Base-by-base conservation (phyloP, 371 early-diverging fungal species). In the Basidiobolus meristosporus region DNA sequence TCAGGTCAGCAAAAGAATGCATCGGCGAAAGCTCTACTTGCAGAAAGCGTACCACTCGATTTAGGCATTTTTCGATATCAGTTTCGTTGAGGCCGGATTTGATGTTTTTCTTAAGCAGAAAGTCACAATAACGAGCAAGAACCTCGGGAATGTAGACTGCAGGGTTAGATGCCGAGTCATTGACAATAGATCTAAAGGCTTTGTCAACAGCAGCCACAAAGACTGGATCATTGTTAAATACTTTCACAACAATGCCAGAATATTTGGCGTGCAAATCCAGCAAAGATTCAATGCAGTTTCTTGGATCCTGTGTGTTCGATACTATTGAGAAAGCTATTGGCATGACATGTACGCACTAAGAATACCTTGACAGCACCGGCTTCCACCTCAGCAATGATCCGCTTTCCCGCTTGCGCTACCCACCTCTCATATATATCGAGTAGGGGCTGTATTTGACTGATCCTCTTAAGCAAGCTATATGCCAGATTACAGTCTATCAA, bases 131-230 rank as follows among this genome's bases (percentile, higher is more conserved):
- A 15, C 76, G 65, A 5, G 89, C 84, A 22, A 88, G 53, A 12
- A 78, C 65, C 45, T 90, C 87, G 0, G 86, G 75, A 9, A 73
- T 65, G 31, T 69, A 62, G 9, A 71, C 63, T 9, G 58, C 47
- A 7, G 63, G 38, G 32, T 63, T 62, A 15, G 55, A 55, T 0
- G 54, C 52, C 6, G 67, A 50, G 29, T 75, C 73, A 53, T 87
- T 83, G 28, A 82, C 60, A n/a, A 85, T 62, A 1, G 65, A 53
- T 28, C 83, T 64, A 51, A 82, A 82, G 0, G 82, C 84, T 60
- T 87, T 86, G 48, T 90, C 90, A 14, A 84, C 63, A 15, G 87
- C 73, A 1, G 82, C 85, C 1, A 77, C 68, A 54, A 85, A 88
- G 3, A 62, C 42, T 0, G 79, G 59, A 46, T 87, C 78, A 16